Evolutionary conservation across 2,329 filamentous ascomycete genomes (phyloP).

Genomic region (Diplodia intermedia): DNA sequence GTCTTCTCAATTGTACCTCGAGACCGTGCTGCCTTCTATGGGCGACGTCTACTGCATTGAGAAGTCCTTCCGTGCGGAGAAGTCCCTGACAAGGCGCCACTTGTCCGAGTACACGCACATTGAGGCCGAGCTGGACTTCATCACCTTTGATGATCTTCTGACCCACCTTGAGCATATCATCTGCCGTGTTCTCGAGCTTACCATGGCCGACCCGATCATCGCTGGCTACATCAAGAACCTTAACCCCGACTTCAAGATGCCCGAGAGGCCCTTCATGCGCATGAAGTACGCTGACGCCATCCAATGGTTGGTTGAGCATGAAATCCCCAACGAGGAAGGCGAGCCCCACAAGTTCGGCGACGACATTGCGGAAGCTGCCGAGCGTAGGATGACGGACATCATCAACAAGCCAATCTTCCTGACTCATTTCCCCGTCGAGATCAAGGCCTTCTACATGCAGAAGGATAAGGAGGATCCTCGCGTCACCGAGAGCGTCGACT

Average conservation of each 20-base stretch:
- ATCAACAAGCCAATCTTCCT: slow-evolving; percentile 96
- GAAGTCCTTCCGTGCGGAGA: slow-evolving; percentile 98
- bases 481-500: slow-evolving; percentile 92
- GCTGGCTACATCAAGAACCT: slow-evolving; percentile 79
- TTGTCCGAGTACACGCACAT: slow-evolving; percentile 96
- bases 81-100: slow-evolving; percentile 91
- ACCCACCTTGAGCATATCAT: slow-evolving; percentile 86
- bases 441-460: slow-evolving; percentile 99
- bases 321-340: slow-evolving; percentile 92
- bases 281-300: slow-evolving; percentile 97
- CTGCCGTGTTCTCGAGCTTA: slow-evolving; percentile 81
- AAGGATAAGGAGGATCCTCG: slow-evolving; percentile 78
- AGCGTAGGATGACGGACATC: slow-evolving; percentile 94
- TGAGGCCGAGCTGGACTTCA: slow-evolving; percentile 95
- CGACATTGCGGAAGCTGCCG: slow-evolving; percentile 96
- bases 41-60: slow-evolving; percentile 98
- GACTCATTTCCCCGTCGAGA: slow-evolving; percentile 94
- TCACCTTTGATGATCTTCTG: slow-evolving; percentile 88
- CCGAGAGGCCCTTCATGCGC: slow-evolving; percentile 84
- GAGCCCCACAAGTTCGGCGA: slow-evolving; percentile 91
- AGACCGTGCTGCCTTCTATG: slow-evolving; percentile 88
- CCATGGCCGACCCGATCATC: slow-evolving; percentile 75
- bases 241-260: slow-evolving; percentile 88
- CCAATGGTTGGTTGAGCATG: slow-evolving; percentile 87
- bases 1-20: slow-evolving; percentile 95